Base-by-base conservation (phyloP, 2,329 filamentous ascomycete species). In the Harringtonia aguacate region DNA sequence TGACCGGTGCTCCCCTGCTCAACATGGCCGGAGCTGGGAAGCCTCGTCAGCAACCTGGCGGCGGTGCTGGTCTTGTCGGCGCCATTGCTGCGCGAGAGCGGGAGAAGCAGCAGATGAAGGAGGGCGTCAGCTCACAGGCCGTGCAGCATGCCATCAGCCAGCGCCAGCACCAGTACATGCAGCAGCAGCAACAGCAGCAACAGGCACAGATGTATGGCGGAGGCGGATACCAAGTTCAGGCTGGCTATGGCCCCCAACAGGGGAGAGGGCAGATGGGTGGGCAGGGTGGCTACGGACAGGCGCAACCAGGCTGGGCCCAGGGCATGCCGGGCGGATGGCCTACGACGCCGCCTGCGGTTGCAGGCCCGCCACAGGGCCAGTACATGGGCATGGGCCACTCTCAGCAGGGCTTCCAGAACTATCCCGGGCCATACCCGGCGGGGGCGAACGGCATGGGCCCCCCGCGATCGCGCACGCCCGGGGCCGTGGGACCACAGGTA, bases 11-110 rank as follows among this genome's bases (percentile, higher is more conserved):
- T 0, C 84, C 88, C 0, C 67, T 94, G 40, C 75, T 94, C 53
- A 79, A 75, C 46, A 67, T 94, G 58, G 74, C 73, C n/a, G n/a
- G n/a, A 5, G 73, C 73, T 40, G 69, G 70, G 41, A 67, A 67
- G 49, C 73, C 71, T 13, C 45, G 44, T 47, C 62, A 66, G 36
- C 66, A 67, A 43, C 63, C 69, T 14, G 57, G 71, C 27, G 75
- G 76, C 10, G 58, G 72, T 28, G 75, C 66, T 20, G 81, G 83
- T 0, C 68, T 95, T 2, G 79, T 94, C 8, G 85, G 83, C 1
- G 82, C 84, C 14, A 89, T 95, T 44, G 83, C 86, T 48, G 75
- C 78, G 2, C 77, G 88, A 14, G 86, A 95, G 59, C 79, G 80
- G 12, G 87, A 94, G 56, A 86, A 78, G 57, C 71, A 77, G 50